phyloP scores from a whole-genome alignment of 257 asterid genomes.

The Lycium ferocissimum region DNA sequence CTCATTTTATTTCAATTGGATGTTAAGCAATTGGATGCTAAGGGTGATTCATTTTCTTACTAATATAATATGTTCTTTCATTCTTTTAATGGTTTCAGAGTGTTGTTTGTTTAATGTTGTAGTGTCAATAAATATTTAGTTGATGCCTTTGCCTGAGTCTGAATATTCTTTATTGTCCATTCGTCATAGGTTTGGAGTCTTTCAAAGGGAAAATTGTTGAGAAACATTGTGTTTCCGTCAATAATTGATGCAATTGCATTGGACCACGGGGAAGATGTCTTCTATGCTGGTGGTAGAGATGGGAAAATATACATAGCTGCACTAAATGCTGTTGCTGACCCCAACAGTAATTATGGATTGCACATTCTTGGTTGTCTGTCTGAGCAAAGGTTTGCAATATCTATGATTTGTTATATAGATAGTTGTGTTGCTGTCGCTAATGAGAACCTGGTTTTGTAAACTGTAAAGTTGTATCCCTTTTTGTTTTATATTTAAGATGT shows the following conservation, averaged over 20 bases:
- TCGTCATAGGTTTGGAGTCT: slow-evolving; percentile 82
- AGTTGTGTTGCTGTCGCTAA: slow-evolving; percentile 18
- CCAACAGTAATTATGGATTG: slow-evolving; percentile 58
- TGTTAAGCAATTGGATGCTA: not conserved
- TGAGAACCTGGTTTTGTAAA: slow-evolving; percentile 8
- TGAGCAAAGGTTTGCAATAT: slow-evolving; percentile 70
- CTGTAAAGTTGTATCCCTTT: slow-evolving; percentile 19
- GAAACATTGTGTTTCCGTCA: slow-evolving; percentile 80
- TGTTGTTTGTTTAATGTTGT: not conserved
- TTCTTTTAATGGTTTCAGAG: not conserved
- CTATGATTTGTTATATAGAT: slow-evolving; percentile 16
- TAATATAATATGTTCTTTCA: not conserved
- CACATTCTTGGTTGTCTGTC: slow-evolving; percentile 73
- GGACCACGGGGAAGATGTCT: slow-evolving; percentile 80
- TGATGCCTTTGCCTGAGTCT: not conserved
- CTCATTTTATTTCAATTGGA: not conserved
- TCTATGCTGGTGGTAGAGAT: slow-evolving; percentile 96
- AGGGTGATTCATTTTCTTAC: slow-evolving; percentile 13
- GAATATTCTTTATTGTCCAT: not conserved
- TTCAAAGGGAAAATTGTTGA: slow-evolving; percentile 65
- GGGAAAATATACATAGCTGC: slow-evolving; percentile 86
- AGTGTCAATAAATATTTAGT: slow-evolving; percentile 2
- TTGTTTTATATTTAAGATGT: slow-evolving; percentile 17
- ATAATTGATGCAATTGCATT: slow-evolving; percentile 77
- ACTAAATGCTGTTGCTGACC: slow-evolving; percentile 60